Percentiles rank a stretch among this genome's conserved stretches.
Conservation (phyloP, 1,284 basidiomycete genomes). For the Naganishia sp. region DNA sequence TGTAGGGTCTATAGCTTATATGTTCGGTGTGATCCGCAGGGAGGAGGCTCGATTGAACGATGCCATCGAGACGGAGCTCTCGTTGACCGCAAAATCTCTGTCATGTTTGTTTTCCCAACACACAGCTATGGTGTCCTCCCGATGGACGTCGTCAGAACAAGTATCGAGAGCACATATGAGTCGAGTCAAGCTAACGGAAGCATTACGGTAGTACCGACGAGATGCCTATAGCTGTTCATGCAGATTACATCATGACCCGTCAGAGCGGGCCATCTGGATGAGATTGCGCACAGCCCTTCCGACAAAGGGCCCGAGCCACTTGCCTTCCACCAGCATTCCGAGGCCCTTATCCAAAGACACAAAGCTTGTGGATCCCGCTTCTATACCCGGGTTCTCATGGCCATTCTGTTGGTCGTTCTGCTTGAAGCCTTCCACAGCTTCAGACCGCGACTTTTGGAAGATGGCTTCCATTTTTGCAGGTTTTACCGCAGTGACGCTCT, state of each 20-base stretch:
- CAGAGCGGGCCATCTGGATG: background rate
- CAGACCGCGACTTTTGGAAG: constrained; percentile 1
- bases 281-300: constrained; percentile 6
- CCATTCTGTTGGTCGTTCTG: background rate
- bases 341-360: constrained; percentile 10
- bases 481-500: constrained; percentile 3
- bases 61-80: no score
- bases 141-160: no score
- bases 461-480: constrained; percentile 13
- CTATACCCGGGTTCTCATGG: background rate
- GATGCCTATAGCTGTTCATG: no score
- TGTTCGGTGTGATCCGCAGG: no score
- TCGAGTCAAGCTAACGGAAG: no score
- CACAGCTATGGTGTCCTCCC: no score
- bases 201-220: no score
- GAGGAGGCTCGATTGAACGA: no score
- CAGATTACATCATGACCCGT: constrained; percentile 11
- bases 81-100: no score
- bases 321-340: constrained; percentile 19
- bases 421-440: background rate
- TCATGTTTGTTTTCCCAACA: no score
- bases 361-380: background rate
- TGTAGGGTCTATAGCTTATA: background rate
- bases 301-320: constrained; percentile 11
- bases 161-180: no score